Evolutionary conservation across 306 rosid genomes (phyloP).

Genomic region (Dalbergia oliveri): DNA sequence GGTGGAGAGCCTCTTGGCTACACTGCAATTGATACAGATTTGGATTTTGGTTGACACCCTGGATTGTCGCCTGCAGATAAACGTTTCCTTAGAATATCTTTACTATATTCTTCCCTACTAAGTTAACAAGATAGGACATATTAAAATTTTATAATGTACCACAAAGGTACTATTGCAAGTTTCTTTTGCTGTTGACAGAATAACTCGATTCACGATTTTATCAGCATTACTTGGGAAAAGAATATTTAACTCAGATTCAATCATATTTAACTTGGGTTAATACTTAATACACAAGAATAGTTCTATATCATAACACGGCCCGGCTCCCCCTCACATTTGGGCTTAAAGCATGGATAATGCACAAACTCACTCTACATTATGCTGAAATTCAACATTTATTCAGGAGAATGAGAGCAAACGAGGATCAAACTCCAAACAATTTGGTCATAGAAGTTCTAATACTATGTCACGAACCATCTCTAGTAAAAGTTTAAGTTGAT

Average conservation of each 20-base stretch:
- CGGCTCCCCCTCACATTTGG: too few relatives aligned
- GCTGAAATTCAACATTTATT: too few relatives aligned
- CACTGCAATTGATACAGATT: slow-evolving; percentile 1
- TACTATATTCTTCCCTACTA: slow-evolving; percentile 19
- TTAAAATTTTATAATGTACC: slow-evolving; percentile 19
- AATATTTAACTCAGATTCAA: slow-evolving; percentile 4
- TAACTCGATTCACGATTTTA: slow-evolving; percentile 19
- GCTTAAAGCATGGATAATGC: too few relatives aligned
- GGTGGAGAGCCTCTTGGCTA: background rate
- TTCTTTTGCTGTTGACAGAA: slow-evolving; percentile 14
- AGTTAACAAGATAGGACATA: background rate
- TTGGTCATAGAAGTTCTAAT: too few relatives aligned
- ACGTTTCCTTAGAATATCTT: slow-evolving; percentile 11
- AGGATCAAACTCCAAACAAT: too few relatives aligned
- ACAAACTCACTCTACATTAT: too few relatives aligned
- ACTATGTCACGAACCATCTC: too few relatives aligned
- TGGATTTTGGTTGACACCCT: slow-evolving; percentile 10
- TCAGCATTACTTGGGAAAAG: slow-evolving; percentile 12
- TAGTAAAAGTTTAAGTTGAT: too few relatives aligned
- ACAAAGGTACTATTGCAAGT: slow-evolving; percentile 7
- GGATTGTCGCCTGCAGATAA: background rate
- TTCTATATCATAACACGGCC: too few relatives aligned
- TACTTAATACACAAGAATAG: too few relatives aligned
- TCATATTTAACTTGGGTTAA: background rate
- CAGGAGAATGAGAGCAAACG: too few relatives aligned